Evolutionary conservation across 495 filamentous ascomycete species (phyloP), one percentile per base, ranked within the genome.

Genomic region (Terfezia claveryi): DNA sequence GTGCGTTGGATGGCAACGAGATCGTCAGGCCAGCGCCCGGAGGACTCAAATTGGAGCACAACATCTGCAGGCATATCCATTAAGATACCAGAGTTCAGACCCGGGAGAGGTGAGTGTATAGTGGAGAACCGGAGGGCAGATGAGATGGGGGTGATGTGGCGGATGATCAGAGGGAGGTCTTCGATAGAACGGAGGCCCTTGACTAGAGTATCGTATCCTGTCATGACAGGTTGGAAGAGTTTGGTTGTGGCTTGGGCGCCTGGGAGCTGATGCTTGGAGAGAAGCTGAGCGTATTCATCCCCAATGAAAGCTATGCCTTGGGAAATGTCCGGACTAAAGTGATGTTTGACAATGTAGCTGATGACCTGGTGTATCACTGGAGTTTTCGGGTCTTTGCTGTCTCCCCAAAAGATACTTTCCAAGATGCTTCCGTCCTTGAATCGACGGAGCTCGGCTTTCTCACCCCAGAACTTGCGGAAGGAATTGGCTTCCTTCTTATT

Each of bases 1-100:
- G 88, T 89, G 66, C 84, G 77, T 65, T 96, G 91, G 49, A 98
- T 89, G 4, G 91, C 88, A 10, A 73, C 73, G 8, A 96, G 69
- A 61, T 89, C 82, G 59, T 96, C 87, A 0, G 91, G 92, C 91
- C 91, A 98, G 55, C 87, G 81, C 10, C 77, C 79, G 5, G 92
- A 96, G 37, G 83, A 85, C 69, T 98, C 91, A 61, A 98, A 95
- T 59, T 89, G 87, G 23, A 98, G 73, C 38, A 84, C 72, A 53
- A 88, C 71, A 55, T 89, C 80, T 46, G 77, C 75, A 4, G 77
- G 74, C 27, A 64, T 61, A 32, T 65, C 66, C 37, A 76, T 61
- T 16, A 63, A 58, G n/a, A 58, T 56, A 16, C 55, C 56, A 41
- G 63, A 57, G 53, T 62, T 65, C 17, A 63, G 56, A 23, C 16